Conservation (phyloP, 805 yeast species). For the Lipomyces orientalis region DNA sequence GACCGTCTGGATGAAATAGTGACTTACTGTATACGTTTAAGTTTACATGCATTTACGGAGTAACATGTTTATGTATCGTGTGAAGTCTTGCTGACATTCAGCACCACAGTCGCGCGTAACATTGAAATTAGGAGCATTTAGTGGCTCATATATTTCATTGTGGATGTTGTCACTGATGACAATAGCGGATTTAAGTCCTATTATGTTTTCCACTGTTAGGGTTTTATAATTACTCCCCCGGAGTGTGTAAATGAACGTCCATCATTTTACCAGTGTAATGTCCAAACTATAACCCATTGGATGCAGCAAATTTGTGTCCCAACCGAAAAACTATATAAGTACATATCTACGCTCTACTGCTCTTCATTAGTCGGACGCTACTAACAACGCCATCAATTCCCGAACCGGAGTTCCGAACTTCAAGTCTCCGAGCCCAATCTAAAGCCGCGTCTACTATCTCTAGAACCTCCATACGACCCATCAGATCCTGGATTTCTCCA, state of each 20-base stretch:
- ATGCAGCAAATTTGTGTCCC: background rate
- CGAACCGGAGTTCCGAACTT: conserved; percentile 1
- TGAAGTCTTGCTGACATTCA: background rate
- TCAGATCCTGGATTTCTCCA: conserved; percentile 24
- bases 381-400: conserved; percentile 1
- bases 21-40: background rate
- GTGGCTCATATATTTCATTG: background rate
- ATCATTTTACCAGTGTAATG: background rate
- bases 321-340: background rate
- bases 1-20: background rate
- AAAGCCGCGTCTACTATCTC: conserved; percentile 32
- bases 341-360: background rate
- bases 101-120: background rate
- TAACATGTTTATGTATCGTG: background rate
- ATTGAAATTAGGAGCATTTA: background rate
- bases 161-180: background rate
- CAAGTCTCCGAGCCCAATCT: conserved; percentile 10
- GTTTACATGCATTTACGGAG: background rate
- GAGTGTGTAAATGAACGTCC: background rate
- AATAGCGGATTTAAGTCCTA: background rate
- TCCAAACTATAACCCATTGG: background rate
- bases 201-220: background rate
- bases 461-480: conserved; percentile 24
- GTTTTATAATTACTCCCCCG: background rate
- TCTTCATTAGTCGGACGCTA: background rate